These are phyloP conservation scores for Ceratocystis lukuohia DNA, from an alignment of 2,329 filamentous ascomycete species.

Conservation along the genomic window DNA sequence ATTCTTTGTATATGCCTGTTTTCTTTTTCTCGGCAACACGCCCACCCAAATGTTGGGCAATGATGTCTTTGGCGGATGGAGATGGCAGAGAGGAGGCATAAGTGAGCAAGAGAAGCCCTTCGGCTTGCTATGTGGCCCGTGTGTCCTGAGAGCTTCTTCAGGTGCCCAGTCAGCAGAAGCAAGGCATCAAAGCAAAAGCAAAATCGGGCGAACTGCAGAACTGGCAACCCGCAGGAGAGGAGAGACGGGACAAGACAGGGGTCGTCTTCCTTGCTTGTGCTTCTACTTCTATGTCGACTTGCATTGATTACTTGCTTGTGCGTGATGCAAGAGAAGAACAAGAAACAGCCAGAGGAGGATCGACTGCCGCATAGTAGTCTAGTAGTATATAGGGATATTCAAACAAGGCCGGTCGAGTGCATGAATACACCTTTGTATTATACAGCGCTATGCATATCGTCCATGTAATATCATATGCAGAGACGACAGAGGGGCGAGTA, in stretches of 20 bases:
- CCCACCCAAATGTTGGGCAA: neutral
- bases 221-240: too few relatives aligned
- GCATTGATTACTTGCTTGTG: conserved; percentile 8
- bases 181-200: neutral
- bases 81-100: neutral
- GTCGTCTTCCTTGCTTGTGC: neutral
- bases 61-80: neutral
- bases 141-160: neutral
- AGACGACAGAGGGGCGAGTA: neutral
- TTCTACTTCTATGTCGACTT: neutral
- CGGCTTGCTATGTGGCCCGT: neutral
- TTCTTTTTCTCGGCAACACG: neutral
- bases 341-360: neutral
- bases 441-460: neutral
- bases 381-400: neutral
- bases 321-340: conserved; percentile 4
- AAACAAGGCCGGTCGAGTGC: neutral
- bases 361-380: neutral
- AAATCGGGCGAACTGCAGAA: neutral
- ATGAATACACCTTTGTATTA: neutral
- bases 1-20: neutral
- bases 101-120: neutral
- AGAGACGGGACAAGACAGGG: too few relatives aligned
- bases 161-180: neutral
- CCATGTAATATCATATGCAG: neutral